Conservation (phyloP, 495 filamentous ascomycete genomes). For the Neurospora discreta region DNA sequence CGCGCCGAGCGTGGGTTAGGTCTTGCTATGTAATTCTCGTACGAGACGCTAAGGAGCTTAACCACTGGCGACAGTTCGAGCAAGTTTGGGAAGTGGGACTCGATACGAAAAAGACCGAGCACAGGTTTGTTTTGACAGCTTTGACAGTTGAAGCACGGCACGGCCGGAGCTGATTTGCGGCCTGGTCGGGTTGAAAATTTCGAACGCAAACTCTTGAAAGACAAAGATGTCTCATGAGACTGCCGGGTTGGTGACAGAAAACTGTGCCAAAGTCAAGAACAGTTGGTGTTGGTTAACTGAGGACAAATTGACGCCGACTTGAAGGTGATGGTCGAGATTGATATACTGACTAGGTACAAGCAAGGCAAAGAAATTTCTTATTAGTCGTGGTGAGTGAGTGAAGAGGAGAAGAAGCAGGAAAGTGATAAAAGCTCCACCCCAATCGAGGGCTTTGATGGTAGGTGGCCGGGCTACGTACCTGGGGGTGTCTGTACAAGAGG, state of each 20-base stretch:
- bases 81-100: slow-evolving; percentile 3
- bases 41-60: neutral
- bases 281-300: neutral
- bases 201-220: neutral
- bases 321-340: slow-evolving; percentile 14
- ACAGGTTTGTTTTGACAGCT: neutral
- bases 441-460: slow-evolving; percentile 10
- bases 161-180: neutral
- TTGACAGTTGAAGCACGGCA: slow-evolving; percentile 1
- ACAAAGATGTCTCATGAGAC: neutral
- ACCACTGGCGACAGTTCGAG: neutral
- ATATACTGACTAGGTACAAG: slow-evolving; percentile 9
- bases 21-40: slow-evolving; percentile 14
- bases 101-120: neutral
- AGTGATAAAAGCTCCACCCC: slow-evolving; percentile 14
- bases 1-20: slow-evolving; percentile 9
- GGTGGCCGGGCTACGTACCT: slow-evolving; percentile 17
- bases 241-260: neutral
- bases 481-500: neutral
- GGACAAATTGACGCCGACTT: neutral
- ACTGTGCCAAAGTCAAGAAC: neutral
- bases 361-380: slow-evolving; percentile 8
- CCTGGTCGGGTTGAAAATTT: neutral
- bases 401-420: slow-evolving; percentile 9
- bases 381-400: slow-evolving; percentile 7